These are phyloP conservation scores for Actinomortierella wolfii DNA, from an alignment of 371 early-diverging fungal species.

Conservation along the genomic window DNA sequence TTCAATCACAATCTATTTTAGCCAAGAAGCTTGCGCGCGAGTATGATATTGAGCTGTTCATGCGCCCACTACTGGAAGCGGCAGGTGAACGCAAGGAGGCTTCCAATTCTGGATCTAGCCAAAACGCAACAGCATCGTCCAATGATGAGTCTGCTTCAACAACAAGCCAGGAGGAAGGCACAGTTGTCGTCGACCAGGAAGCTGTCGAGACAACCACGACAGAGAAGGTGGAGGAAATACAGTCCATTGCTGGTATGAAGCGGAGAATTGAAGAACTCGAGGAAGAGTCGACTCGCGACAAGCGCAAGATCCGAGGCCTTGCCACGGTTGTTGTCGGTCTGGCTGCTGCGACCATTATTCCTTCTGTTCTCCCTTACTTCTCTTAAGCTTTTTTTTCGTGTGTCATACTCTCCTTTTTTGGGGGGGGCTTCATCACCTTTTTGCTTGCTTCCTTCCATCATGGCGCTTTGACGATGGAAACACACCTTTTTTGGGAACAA, in stretches of 20 bases:
- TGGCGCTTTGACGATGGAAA: too few species aligned
- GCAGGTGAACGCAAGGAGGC: too few species aligned
- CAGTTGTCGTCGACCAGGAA: background rate
- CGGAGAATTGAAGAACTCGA: constrained; percentile 44
- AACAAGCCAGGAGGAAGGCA: background rate
- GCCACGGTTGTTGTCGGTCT: constrained; percentile 36
- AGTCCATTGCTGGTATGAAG: constrained; percentile 27
- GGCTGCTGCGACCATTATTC: constrained; percentile 40
- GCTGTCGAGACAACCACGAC: constrained; percentile 6
- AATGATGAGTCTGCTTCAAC: too few species aligned
- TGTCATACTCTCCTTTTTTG: background rate
- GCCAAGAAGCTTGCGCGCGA: constrained; percentile 40
- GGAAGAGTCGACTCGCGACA: constrained; percentile 28
- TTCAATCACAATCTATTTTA: background rate
- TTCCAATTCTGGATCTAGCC: too few species aligned
- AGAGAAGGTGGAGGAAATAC: constrained; percentile 18
- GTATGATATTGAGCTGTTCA: constrained; percentile 38
- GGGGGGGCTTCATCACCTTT: background rate
- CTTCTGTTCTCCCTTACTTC: constrained; percentile 41
- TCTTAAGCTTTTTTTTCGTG: constrained; percentile 9
- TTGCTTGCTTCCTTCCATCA: background rate
- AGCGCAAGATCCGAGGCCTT: constrained; percentile 35
- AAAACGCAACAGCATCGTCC: too few species aligned
- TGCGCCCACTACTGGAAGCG: constrained; percentile 35
- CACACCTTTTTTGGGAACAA: too few species aligned